Base-by-base conservation (phyloP, 129 eudicot species). In the Saussurea involucrata region DNA sequence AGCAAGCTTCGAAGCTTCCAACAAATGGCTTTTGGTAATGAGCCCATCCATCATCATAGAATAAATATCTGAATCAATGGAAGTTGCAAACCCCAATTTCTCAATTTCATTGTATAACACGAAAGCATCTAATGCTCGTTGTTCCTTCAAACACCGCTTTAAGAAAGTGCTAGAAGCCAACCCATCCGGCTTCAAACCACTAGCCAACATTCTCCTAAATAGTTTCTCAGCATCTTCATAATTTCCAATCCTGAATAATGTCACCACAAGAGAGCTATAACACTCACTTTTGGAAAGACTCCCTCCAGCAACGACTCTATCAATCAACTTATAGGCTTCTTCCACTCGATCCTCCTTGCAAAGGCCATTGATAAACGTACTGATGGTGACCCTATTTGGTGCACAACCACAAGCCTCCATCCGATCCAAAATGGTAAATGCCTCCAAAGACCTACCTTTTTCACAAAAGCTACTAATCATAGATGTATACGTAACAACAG, bases 1-100 rank as follows among this genome's bases (percentile, higher is more conserved):
- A 42, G 82, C 89, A 27, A 94, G 82, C 71, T 87, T 86, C 66
- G 85, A 81, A 78, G 90, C 98, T 80, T 94, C 98, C 61, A 72
- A 80, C 72, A 77, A 76, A 79, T 67, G 79, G 34, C 63, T 55
- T 13, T 83, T 74, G 18, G 70, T 58, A 79, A 88, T 81, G 53
- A 94, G 93, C 24, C 96, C 96, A 66, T 40, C 87, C 81, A 87
- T 53, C 69, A 91, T 82, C 53, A 70, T 66, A 11, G 90, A 85
- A 80, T 74, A 91, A 78, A 87, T 63, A 72, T 87, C 97, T 1
- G 89, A 78, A 85, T 91, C 98, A 71, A 89, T 71, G 28, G 83
- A 64, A 37, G 73, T 28, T n/a, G 83, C 71, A 69, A 63, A 61
- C 32, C 87, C 93, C 46, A 78, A 70, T 76, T 67, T 83, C 82